Conservation (phyloP, 1,284 basidiomycete species). For the Puccinia horiana region DNA sequence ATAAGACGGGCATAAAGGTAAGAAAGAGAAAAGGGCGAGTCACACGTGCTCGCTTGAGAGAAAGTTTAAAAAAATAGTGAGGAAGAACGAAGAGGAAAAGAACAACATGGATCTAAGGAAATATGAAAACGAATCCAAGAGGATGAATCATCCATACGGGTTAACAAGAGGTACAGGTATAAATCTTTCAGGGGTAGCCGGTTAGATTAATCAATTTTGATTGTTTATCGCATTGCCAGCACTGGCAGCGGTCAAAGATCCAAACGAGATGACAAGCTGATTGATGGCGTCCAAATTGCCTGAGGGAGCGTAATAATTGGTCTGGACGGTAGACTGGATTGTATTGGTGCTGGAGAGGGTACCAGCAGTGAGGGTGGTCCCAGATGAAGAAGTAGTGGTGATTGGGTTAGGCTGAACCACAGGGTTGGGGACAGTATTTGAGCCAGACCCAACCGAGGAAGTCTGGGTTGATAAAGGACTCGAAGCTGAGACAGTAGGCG, state of each 20-base stretch:
- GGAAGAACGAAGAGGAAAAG: neutral
- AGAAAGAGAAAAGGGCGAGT: neutral
- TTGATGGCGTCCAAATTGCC: conserved; percentile 26
- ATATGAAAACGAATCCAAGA: neutral
- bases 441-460: neutral
- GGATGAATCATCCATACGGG: neutral
- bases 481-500: neutral
- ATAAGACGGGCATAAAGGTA: neutral
- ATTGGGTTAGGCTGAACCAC: neutral
- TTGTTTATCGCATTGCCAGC: conserved; percentile 14
- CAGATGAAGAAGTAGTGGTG: neutral
- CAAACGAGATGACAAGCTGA: conserved; percentile 19
- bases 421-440: neutral
- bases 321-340: neutral
- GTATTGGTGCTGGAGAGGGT: neutral
- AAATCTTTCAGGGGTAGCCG: neutral
- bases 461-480: neutral
- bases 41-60: neutral
- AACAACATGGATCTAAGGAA: neutral
- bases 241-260: conserved; percentile 24
- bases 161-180: neutral
- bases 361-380: neutral
- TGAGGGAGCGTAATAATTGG: neutral
- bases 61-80: neutral
- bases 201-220: neutral